Conservation (phyloP, 2,329 filamentous ascomycete genomes). For the Metarhizium sp. region DNA sequence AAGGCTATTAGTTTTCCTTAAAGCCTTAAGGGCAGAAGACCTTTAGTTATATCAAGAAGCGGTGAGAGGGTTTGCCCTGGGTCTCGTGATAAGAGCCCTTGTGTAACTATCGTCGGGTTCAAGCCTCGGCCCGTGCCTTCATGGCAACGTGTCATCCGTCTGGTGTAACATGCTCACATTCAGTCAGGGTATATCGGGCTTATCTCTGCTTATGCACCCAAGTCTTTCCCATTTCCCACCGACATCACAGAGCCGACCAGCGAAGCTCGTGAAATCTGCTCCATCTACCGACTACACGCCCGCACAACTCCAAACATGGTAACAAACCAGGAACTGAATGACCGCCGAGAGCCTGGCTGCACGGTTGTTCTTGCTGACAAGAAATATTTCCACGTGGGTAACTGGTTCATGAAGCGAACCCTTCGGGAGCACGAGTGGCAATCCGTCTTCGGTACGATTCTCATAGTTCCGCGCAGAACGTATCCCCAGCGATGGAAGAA, state of each 20-base stretch:
- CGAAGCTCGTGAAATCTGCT: background rate
- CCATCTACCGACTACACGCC: background rate
- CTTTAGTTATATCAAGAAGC: too few relatives aligned
- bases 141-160: too few relatives aligned
- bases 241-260: background rate
- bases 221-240: background rate
- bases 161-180: too few relatives aligned
- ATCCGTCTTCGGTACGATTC: background rate
- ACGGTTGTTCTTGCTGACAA: slow-evolving; percentile 5
- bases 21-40: too few relatives aligned
- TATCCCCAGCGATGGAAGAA: slow-evolving; percentile 8
- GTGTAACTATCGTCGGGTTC: too few relatives aligned
- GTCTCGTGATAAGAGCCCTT: too few relatives aligned
- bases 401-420: slow-evolving; percentile 7
- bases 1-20: too few relatives aligned
- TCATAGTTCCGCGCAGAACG: slow-evolving; percentile 2
- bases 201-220: background rate
- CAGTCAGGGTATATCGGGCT: background rate
- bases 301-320: slow-evolving; percentile 3
- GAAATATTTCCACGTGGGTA: slow-evolving; percentile 6
- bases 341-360: slow-evolving; percentile 6
- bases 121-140: too few relatives aligned
- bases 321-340: slow-evolving; percentile 7
- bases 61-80: too few relatives aligned
- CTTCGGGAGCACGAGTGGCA: slow-evolving; percentile 7